phyloP scores from a whole-genome alignment of 106 monocot species.

The Posidonia australis region DNA sequence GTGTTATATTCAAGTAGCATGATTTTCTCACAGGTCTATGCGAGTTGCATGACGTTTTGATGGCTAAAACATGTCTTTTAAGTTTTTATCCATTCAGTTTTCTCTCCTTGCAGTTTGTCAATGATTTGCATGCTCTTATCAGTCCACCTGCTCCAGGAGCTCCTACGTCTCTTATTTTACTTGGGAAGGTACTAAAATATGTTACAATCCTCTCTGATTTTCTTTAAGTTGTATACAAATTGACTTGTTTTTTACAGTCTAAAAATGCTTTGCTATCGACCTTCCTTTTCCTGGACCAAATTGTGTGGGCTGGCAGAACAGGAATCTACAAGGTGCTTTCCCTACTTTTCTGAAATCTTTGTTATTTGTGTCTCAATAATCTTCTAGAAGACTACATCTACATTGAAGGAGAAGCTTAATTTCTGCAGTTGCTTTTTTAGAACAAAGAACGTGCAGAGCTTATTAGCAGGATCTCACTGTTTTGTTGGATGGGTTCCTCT shows the following conservation, averaged over 20 bases:
- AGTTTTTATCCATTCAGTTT: neutral
- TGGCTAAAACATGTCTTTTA: neutral
- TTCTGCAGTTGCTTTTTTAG: slow-evolving; percentile 14
- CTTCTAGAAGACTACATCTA: neutral
- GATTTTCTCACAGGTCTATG: no score
- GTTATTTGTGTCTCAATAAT: neutral
- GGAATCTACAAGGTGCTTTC: slow-evolving; percentile 82
- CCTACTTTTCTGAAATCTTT: neutral
- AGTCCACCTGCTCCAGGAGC: slow-evolving; percentile 57
- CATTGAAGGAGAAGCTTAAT: neutral
- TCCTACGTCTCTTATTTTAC: slow-evolving; percentile 67
- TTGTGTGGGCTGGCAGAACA: slow-evolving; percentile 81
- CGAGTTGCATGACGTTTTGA: no score
- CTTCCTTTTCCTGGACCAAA: slow-evolving; percentile 93
- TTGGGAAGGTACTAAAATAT: slow-evolving; percentile 13
- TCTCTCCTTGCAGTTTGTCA: slow-evolving; percentile 59
- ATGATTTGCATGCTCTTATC: slow-evolving; percentile 83
- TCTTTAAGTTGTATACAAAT: neutral
- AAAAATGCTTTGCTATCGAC: slow-evolving; percentile 90
- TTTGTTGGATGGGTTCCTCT: slow-evolving; percentile 70
- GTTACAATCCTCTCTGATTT: neutral
- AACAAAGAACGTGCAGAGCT: slow-evolving; percentile 69
- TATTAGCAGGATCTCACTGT: slow-evolving; percentile 59
- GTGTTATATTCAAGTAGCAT: no score
- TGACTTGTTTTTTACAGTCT: slow-evolving; percentile 37